Evolutionary conservation across 2,329 filamentous ascomycete genomes (phyloP).

Genomic region (Aspergillus luchuensis): DNA sequence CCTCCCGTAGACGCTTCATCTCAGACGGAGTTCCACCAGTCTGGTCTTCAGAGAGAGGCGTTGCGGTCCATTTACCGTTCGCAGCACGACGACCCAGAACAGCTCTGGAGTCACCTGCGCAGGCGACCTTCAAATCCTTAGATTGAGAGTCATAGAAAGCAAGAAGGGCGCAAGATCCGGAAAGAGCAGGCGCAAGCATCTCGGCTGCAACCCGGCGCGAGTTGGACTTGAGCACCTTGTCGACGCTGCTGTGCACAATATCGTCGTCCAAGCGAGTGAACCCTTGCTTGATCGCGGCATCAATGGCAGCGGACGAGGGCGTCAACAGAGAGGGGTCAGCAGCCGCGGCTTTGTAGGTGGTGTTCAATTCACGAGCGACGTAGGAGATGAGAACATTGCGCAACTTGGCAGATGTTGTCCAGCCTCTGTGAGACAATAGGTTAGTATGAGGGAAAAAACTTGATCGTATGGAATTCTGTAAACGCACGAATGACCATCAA

Average conservation of each 20-base stretch:
- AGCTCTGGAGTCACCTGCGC: slow-evolving; percentile 93
- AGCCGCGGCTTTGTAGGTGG: slow-evolving; percentile 78
- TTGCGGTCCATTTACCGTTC: slow-evolving; percentile 91
- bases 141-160: slow-evolving; percentile 92
- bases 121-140: slow-evolving; percentile 88
- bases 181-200: slow-evolving; percentile 86
- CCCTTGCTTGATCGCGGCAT: slow-evolving; percentile 87
- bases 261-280: slow-evolving; percentile 89
- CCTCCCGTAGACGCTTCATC: slow-evolving; percentile 75
- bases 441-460: background rate
- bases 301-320: slow-evolving; percentile 78
- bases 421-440: slow-evolving; percentile 62
- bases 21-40: slow-evolving; percentile 88
- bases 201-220: slow-evolving; percentile 91
- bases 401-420: slow-evolving; percentile 96
- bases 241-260: slow-evolving; percentile 89
- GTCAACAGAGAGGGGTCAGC: slow-evolving; percentile 58
- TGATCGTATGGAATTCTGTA: background rate
- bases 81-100: slow-evolving; percentile 77
- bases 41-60: slow-evolving; percentile 86
- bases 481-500: slow-evolving; percentile 89
- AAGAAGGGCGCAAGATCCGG: slow-evolving; percentile 93
- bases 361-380: slow-evolving; percentile 89
- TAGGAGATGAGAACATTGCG: slow-evolving; percentile 89
- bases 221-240: slow-evolving; percentile 85